These are phyloP conservation scores for Breynia disticha DNA, from an alignment of 441 rosid genomes.

Conservation along the genomic window DNA sequence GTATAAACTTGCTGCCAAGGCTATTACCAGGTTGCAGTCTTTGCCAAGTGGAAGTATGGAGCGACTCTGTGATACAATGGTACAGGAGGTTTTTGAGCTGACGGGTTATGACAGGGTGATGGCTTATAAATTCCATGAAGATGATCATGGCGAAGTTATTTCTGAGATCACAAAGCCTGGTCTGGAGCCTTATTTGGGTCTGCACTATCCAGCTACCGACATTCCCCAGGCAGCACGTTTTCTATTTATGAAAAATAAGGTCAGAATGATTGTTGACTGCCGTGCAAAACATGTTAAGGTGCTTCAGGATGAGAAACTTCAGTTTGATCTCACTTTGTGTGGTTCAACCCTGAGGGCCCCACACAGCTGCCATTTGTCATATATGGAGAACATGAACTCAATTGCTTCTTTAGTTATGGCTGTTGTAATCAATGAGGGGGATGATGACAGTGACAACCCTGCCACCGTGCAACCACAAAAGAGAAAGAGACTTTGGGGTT, in stretches of 20 bases:
- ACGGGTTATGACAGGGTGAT: conserved; percentile 95
- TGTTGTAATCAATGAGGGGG: conserved; percentile 73
- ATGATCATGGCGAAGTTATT: conserved; percentile 93
- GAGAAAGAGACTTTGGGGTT: conserved; percentile 89
- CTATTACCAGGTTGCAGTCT: conserved; percentile 77
- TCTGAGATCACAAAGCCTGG: conserved; percentile 82
- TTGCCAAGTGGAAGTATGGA: conserved; percentile 87
- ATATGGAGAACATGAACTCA: conserved; percentile 91
- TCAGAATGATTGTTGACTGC: conserved; percentile 90
- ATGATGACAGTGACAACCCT: conserved; percentile 43
- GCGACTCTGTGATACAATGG: conserved; percentile 92
- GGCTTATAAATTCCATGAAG: conserved; percentile 92
- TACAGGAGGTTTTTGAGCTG: conserved; percentile 87
- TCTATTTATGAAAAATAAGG: conserved; percentile 89
- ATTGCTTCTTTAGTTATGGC: conserved; percentile 96
- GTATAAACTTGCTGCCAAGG: conserved; percentile 93
- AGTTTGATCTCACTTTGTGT: conserved; percentile 69
- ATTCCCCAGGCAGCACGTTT: conserved; percentile 96
- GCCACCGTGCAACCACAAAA: conserved; percentile 47
- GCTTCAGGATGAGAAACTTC: conserved; percentile 84
- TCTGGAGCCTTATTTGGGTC: conserved; percentile 80
- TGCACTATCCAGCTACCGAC: conserved; percentile 96
- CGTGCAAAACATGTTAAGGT: conserved; percentile 74
- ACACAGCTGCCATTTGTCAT: conserved; percentile 80
- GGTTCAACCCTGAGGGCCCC: conserved; percentile 95